Evolutionary conservation across 1,139 yeast genomes (phyloP).

Genomic region (Geotrichum phurueaensis): DNA sequence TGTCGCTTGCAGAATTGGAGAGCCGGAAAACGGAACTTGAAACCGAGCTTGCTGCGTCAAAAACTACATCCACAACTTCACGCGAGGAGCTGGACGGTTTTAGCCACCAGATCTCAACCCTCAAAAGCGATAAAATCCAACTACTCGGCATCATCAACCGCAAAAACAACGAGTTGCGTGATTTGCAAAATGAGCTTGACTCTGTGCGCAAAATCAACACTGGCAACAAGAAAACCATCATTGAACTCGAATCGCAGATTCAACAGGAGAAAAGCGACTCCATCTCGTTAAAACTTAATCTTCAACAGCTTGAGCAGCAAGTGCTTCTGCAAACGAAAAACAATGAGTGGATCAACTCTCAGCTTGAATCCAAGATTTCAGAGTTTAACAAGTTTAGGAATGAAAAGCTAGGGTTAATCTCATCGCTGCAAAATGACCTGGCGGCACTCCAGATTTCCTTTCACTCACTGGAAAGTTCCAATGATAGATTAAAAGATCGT

Average conservation of each 20-base stretch:
- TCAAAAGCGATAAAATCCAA: conserved; percentile 37
- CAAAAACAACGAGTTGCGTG: conserved; percentile 45
- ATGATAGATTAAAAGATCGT: conserved; percentile 30
- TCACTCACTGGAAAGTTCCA: conserved; percentile 32
- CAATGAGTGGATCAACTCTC: conserved; percentile 38
- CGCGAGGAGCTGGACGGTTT: conserved; percentile 22
- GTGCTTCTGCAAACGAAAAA: conserved; percentile 35
- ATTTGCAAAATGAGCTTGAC: conserved; percentile 50
- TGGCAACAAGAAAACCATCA: conserved; percentile 37
- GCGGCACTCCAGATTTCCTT: conserved; percentile 35
- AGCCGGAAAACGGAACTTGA: conserved; percentile 30
- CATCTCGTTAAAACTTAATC: conserved; percentile 36
- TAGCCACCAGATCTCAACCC: conserved; percentile 22
- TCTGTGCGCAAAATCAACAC: conserved; percentile 46
- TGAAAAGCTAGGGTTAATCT: conserved; percentile 32
- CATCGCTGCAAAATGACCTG: conserved; percentile 35
- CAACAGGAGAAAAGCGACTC: conserved; percentile 36
- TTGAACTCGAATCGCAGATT: conserved; percentile 38
- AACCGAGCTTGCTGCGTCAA: conserved; percentile 31
- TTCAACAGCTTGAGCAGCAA: conserved; percentile 40
- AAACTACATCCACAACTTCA: conserved; percentile 27
- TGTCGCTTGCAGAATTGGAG: conserved; percentile 33
- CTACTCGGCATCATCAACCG: conserved; percentile 41
- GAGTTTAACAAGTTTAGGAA: conserved; percentile 38
- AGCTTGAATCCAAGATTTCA: conserved; percentile 34